These are phyloP conservation scores for Arthrinium puccinioides DNA, from an alignment of 2,329 filamentous ascomycete species.

Conservation along the genomic window DNA sequence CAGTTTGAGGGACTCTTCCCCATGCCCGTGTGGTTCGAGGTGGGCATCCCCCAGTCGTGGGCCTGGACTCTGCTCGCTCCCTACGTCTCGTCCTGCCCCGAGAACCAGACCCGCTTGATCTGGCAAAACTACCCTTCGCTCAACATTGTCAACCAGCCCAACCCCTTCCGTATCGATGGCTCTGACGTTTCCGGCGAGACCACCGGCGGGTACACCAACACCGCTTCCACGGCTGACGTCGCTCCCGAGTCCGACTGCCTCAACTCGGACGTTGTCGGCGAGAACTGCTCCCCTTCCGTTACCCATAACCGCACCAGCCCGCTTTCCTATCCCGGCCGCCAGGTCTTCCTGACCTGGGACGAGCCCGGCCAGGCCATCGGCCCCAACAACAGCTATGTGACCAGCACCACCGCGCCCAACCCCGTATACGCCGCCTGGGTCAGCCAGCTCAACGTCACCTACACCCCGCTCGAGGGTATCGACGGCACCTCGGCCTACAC, in stretches of 20 bases:
- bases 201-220: constrained; percentile 49
- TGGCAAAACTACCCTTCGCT: constrained; percentile 83
- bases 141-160: constrained; percentile 68
- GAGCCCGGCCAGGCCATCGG: constrained; percentile 59
- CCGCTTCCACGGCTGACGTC: constrained; percentile 41
- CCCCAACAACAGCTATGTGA: constrained; percentile 78
- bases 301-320: constrained; percentile 62
- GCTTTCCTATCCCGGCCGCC: constrained; percentile 66
- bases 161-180: constrained; percentile 59
- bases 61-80: constrained; percentile 76
- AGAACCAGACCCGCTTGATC: constrained; percentile 62
- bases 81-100: constrained; percentile 71
- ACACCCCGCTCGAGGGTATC: constrained; percentile 50
- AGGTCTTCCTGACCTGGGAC: constrained; percentile 69
- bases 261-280: constrained; percentile 44
- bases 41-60: constrained; percentile 77
- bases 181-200: constrained; percentile 58
- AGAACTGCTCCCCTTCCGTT: constrained; percentile 58
- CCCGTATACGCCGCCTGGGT: constrained; percentile 71
- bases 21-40: constrained; percentile 77
- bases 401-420: constrained; percentile 46
- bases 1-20: constrained; percentile 75
- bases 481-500: constrained; percentile 55
- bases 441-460: constrained; percentile 69
- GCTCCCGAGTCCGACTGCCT: constrained; percentile 44